Conservation (phyloP, 2,329 filamentous ascomycete species). For the Dactylellina leptospora region DNA sequence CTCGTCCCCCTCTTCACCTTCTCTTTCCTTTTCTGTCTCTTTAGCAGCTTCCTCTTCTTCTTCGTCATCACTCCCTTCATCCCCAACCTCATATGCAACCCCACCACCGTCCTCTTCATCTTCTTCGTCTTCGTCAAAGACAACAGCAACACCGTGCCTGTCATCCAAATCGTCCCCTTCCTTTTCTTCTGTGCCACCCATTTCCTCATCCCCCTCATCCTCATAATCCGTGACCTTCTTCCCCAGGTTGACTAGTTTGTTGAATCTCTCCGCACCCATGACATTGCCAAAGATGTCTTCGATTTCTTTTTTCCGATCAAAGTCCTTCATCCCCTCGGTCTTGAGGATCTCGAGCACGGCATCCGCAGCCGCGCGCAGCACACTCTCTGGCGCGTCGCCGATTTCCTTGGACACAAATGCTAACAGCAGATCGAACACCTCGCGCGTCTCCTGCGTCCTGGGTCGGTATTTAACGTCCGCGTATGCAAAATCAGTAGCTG, state of each 20-base stretch:
- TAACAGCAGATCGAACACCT: constrained; percentile 92
- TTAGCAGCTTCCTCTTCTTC: constrained; percentile 68
- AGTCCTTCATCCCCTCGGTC: constrained; percentile 93
- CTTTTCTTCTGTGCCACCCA: constrained; percentile 63
- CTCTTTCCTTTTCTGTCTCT: constrained; percentile 60
- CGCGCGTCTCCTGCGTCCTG: constrained; percentile 86
- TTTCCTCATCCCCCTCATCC: constrained; percentile 81
- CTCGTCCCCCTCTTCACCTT: constrained; percentile 65
- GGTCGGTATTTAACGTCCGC: constrained; percentile 93
- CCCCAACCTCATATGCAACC: constrained; percentile 78
- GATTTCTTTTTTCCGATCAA: constrained; percentile 97
- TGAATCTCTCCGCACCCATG: constrained; percentile 89
- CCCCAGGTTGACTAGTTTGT: constrained; percentile 91
- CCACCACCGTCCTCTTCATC: constrained; percentile 83
- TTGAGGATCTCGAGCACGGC: constrained; percentile 90
- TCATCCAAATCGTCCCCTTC: constrained; percentile 58
- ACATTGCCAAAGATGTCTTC: constrained; percentile 89
- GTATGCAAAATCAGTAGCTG: constrained; percentile 83
- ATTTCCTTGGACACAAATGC: constrained; percentile 87
- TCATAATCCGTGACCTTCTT: constrained; percentile 99
- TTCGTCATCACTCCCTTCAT: constrained; percentile 78
- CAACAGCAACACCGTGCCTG: constrained; percentile 85
- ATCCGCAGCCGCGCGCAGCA: constrained; percentile 92
- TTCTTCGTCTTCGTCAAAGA: constrained; percentile 86
- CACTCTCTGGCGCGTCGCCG: constrained; percentile 90